Conservation (phyloP, 2,329 filamentous ascomycete genomes). For the Graphilbum sp. region DNA sequence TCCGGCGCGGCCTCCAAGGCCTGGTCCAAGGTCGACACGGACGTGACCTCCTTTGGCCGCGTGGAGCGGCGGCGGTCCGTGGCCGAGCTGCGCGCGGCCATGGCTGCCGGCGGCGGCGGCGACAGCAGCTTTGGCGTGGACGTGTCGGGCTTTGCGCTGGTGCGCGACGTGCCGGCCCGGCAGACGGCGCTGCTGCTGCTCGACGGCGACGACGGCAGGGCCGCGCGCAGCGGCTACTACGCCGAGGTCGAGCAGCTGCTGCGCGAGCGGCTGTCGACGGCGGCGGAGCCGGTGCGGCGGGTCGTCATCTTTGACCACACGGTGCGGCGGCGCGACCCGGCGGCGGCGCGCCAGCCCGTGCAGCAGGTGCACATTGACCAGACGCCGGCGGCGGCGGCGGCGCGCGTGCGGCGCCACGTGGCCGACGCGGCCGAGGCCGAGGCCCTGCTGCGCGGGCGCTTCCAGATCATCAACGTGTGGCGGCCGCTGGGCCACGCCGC, state of each 20-base stretch:
- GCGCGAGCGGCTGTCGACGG: conserved; percentile 26
- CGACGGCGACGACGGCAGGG: conserved; percentile 35
- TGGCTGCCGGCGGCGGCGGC: conserved; percentile 12
- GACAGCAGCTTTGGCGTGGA: conserved; percentile 40
- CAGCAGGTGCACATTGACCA: conserved; percentile 59
- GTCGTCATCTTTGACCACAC: conserved; percentile 61
- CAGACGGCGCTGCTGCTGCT: conserved; percentile 39
- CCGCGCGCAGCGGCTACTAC: conserved; percentile 43
- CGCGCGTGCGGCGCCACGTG: conserved; percentile 44
- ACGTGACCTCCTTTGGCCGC: conserved; percentile 34
- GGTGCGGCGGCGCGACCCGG: conserved; percentile 38
- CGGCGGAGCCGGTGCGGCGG: conserved; percentile 28
- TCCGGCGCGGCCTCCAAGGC: conserved; percentile 25
- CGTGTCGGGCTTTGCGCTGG: conserved; percentile 40
- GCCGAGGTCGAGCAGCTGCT: conserved; percentile 42
- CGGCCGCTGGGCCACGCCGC: conserved; percentile 47
- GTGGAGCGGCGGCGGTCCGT: conserved; percentile 29
- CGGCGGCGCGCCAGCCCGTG: conserved; percentile 44
- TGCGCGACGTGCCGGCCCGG: conserved; percentile 27
- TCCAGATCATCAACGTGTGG: conserved; percentile 58
- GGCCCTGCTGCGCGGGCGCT: conserved; percentile 37
- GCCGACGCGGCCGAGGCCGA: conserved; percentile 35
- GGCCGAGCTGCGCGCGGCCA: conserved; percentile 34
- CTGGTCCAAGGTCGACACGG: conserved; percentile 49
- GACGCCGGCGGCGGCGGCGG: conserved; percentile 44